phyloP scores from a whole-genome alignment of 331 rosid species.

The Arachis monticola region DNA sequence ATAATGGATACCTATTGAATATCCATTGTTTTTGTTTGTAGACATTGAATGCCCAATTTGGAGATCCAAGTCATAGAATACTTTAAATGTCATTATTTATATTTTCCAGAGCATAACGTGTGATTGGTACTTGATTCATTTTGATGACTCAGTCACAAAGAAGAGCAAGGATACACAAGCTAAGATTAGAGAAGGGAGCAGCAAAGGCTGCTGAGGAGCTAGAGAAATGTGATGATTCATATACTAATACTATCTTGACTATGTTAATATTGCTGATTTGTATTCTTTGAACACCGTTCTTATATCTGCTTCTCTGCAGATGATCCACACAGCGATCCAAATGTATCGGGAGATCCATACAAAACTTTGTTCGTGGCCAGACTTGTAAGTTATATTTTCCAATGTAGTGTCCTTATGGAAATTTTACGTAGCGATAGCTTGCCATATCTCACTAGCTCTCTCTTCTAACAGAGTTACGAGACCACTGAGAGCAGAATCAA shows the following conservation, averaged over 20 bases:
- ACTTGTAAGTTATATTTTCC: conserved; percentile 43
- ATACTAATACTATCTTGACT: conserved; percentile 3
- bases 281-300: conserved; percentile 30
- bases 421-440: not conserved
- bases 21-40: not conserved
- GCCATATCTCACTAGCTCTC: conserved; percentile 29
- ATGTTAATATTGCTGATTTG: conserved; percentile 15
- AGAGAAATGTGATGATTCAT: conserved; percentile 76
- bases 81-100: not conserved
- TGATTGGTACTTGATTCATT: conserved; percentile 17
- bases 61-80: conserved; percentile 1
- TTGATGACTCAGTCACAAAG: conserved; percentile 62
- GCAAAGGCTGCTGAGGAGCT: conserved; percentile 92
- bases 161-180: conserved; percentile 85
- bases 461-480: conserved; percentile 80
- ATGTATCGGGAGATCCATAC: conserved; percentile 90
- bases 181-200: conserved; percentile 91
- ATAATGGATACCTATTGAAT: not conserved
- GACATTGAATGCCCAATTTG: too few relatives aligned
- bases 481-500: conserved; percentile 93
- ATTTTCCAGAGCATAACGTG: not conserved
- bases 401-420: not conserved
- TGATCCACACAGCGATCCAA: conserved; percentile 74
- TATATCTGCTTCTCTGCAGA: conserved; percentile 53
- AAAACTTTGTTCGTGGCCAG: conserved; percentile 63